Conservation (phyloP, 2,329 filamentous ascomycete genomes). For the Apiospora marii region DNA sequence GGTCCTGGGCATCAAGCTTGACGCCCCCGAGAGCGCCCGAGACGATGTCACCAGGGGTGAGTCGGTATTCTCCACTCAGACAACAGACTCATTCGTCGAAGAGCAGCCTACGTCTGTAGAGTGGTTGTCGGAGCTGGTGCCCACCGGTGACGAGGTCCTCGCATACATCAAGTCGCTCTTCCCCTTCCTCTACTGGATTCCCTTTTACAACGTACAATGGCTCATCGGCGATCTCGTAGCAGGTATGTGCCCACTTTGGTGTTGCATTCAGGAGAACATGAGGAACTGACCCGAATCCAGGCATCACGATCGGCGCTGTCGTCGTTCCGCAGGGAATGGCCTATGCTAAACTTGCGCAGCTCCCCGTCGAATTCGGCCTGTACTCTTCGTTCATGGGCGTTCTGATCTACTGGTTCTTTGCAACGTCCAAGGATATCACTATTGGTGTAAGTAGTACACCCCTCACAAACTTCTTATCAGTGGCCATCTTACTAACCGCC, state of each 20-base stretch:
- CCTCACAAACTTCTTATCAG: slow-evolving; percentile 24
- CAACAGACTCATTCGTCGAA: slow-evolving; percentile 82
- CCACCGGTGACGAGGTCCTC: slow-evolving; percentile 60
- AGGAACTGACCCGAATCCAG: slow-evolving; percentile 37
- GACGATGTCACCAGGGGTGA: slow-evolving; percentile 79
- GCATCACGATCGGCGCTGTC: slow-evolving; percentile 65
- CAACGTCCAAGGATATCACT: slow-evolving; percentile 97
- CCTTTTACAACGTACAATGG: slow-evolving; percentile 89
- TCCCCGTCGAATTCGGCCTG: slow-evolving; percentile 84
- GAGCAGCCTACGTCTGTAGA: slow-evolving; percentile 78
- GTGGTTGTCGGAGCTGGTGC: slow-evolving; percentile 72
- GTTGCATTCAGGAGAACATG: slow-evolving; percentile 27
- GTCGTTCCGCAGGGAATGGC: slow-evolving; percentile 98
- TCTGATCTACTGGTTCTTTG: slow-evolving; percentile 95
- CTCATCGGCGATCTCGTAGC: slow-evolving; percentile 87
- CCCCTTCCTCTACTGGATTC: slow-evolving; percentile 90
- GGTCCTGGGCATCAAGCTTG: slow-evolving; percentile 81
- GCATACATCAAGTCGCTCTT: slow-evolving; percentile 78
- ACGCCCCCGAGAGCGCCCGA: slow-evolving; percentile 65
- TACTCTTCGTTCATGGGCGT: slow-evolving; percentile 98
- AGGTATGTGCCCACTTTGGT: slow-evolving; percentile 58
- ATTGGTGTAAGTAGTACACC: slow-evolving; percentile 76
- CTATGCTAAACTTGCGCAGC: slow-evolving; percentile 82
- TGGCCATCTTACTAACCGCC: background rate
- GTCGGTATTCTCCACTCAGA: slow-evolving; percentile 77